Evolutionary conservation across 2,329 filamentous ascomycete species (phyloP).

Genomic region (Pseudogymnoascus sp.): DNA sequence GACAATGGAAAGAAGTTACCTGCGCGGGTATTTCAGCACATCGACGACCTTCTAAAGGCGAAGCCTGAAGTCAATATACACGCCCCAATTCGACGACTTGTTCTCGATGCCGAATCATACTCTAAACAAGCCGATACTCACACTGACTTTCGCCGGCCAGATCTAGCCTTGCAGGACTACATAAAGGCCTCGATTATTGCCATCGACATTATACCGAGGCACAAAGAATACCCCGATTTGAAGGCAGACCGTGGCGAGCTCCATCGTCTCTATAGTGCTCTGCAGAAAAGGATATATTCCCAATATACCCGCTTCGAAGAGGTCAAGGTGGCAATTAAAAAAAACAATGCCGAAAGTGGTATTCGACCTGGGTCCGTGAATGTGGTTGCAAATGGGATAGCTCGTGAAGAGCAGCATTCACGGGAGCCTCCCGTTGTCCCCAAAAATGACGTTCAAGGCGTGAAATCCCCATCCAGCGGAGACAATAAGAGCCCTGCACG

Average conservation of each 20-base stretch:
- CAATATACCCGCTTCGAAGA: constrained; percentile 43
- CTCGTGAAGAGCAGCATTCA: background rate
- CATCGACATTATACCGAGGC: constrained; percentile 64
- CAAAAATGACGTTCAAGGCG: constrained; percentile 15
- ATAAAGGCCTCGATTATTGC: constrained; percentile 73
- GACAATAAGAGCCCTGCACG: constrained; percentile 34
- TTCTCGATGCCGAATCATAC: constrained; percentile 43
- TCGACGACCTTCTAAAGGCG: constrained; percentile 34
- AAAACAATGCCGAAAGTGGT: constrained; percentile 55
- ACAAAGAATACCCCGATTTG: constrained; percentile 63
- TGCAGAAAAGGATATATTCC: constrained; percentile 42
- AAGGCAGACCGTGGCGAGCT: constrained; percentile 44
- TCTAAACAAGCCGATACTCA: constrained; percentile 53
- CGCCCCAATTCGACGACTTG: constrained; percentile 42
- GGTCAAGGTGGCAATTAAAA: constrained; percentile 51
- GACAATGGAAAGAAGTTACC: constrained; percentile 14
- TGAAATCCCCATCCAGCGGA: constrained; percentile 16
- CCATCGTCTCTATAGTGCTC: constrained; percentile 38
- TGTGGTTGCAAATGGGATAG: constrained; percentile 6
- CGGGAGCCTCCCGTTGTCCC: background rate
- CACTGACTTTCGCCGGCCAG: constrained; percentile 56
- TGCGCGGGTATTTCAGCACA: constrained; percentile 31
- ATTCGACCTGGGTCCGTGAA: constrained; percentile 27
- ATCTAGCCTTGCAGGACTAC: constrained; percentile 75
- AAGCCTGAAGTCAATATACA: constrained; percentile 25